Evolutionary conservation across 1,284 basidiomycete genomes (phyloP).

Genomic region (Cystobasidium pallidum): DNA sequence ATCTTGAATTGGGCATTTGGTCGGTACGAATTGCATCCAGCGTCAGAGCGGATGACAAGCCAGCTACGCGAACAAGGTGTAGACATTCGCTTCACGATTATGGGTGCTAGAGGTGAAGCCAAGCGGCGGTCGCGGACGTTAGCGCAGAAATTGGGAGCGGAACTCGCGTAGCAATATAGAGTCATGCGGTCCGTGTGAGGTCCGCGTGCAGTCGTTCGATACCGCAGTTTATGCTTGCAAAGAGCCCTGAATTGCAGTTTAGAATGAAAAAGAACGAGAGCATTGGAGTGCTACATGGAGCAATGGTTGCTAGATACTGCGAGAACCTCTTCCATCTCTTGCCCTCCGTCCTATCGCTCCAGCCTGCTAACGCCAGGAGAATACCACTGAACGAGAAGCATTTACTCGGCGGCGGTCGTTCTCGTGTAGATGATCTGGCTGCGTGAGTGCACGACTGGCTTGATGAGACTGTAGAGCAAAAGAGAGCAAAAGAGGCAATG

Average conservation of each 20-base stretch:
- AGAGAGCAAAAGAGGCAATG: too few relatives aligned
- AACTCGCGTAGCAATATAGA: conserved; percentile 51
- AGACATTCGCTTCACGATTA: conserved; percentile 70
- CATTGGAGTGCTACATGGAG: not conserved
- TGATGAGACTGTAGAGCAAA: conserved; percentile 67
- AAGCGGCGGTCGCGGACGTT: conserved; percentile 65
- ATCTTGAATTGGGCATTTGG: conserved; percentile 92
- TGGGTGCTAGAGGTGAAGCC: conserved; percentile 84
- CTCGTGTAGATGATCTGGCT: conserved; percentile 67
- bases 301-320: not conserved
- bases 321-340: not conserved
- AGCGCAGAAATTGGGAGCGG: conserved; percentile 62
- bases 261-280: not conserved
- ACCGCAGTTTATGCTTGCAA: too few relatives aligned
- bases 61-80: conserved; percentile 56
- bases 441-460: conserved; percentile 94
- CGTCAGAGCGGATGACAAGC: conserved; percentile 56
- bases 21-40: conserved; percentile 68
- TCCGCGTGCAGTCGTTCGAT: too few relatives aligned
- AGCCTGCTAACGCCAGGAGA: conserved; percentile 8
- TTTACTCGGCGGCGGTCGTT: conserved; percentile 46
- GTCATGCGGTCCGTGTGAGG: not conserved
- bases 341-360: not conserved
- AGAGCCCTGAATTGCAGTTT: conserved; percentile 22
- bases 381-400: conserved; percentile 9